phyloP scores from a whole-genome alignment of 768 basidiomycete species.

The Amanita phalloides region DNA sequence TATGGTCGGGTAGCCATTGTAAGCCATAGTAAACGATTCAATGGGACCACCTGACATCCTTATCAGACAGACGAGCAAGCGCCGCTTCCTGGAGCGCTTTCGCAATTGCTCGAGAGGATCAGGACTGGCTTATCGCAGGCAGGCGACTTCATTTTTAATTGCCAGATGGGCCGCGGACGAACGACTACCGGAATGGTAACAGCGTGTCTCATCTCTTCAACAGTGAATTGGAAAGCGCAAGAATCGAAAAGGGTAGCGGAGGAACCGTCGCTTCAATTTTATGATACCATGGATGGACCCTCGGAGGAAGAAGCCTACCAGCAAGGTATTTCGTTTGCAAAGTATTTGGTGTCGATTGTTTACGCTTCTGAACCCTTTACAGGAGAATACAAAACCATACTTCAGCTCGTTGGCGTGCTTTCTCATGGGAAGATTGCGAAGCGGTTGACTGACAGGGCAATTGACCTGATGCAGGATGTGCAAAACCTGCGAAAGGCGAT shows the following conservation, averaged over 20 bases:
- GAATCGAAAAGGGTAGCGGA: constrained; percentile 27
- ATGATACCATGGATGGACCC: constrained; percentile 69
- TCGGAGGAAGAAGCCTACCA: constrained; percentile 86
- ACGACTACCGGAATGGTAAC: constrained; percentile 97
- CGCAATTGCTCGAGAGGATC: constrained; percentile 68
- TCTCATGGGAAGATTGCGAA: constrained; percentile 92
- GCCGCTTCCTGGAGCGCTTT: constrained; percentile 80
- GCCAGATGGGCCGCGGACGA: constrained; percentile 88
- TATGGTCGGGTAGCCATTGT: constrained; percentile 89
- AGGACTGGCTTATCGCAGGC: constrained; percentile 42
- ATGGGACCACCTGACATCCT: constrained; percentile 5
- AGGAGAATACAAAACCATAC: constrained; percentile 97
- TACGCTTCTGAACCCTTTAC: background rate
- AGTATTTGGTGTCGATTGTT: background rate
- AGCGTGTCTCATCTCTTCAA: constrained; percentile 76
- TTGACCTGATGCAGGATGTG: constrained; percentile 92
- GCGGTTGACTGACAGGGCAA: constrained; percentile 74
- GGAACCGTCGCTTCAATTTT: constrained; percentile 28
- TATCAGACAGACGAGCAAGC: constrained; percentile 91
- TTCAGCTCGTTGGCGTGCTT: constrained; percentile 88
- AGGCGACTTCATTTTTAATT: constrained; percentile 88
- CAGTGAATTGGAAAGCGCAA: constrained; percentile 44
- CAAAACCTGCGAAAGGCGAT: constrained; percentile 95
- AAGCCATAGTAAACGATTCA: constrained; percentile 17
- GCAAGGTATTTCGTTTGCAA: constrained; percentile 41